A percentile compares a stretch with the other conserved stretches of the same genome.
Conservation (phyloP, 345 rosid genomes). For the Carallia brachiata region DNA sequence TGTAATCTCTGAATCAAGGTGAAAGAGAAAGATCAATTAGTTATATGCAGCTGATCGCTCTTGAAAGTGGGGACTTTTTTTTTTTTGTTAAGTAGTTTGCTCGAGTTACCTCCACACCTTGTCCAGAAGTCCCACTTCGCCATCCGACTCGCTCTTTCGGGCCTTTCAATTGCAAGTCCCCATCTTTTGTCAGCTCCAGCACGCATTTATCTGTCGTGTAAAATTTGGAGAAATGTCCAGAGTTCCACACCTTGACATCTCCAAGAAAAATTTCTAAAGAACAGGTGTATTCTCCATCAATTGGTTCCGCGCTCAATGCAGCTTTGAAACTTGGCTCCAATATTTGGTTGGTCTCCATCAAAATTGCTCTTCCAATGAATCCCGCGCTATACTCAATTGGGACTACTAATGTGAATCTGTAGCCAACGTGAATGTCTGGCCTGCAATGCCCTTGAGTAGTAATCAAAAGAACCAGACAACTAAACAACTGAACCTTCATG, state of each 20-base stretch:
- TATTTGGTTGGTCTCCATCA: slow-evolving; percentile 42
- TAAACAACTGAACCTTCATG: slow-evolving; percentile 36
- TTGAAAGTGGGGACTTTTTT: background rate
- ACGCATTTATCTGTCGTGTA: slow-evolving; percentile 51
- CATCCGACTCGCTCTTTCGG: slow-evolving; percentile 54
- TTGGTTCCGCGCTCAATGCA: slow-evolving; percentile 67
- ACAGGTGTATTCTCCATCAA: slow-evolving; percentile 51
- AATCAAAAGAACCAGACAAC: slow-evolving; percentile 25
- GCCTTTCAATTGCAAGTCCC: slow-evolving; percentile 72
- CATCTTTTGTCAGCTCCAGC: slow-evolving; percentile 56
- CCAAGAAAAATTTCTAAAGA: slow-evolving; percentile 71
- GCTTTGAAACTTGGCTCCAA: slow-evolving; percentile 49
- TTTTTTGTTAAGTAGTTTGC: background rate
- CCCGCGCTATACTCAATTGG: slow-evolving; percentile 48
- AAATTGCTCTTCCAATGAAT: slow-evolving; percentile 66
- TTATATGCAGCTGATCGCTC: background rate
- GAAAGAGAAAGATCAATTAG: background rate
- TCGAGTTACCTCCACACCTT: slow-evolving; percentile 74
- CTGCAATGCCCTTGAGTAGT: slow-evolving; percentile 33
- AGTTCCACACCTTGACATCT: slow-evolving; percentile 82
- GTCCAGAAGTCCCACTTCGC: slow-evolving; percentile 78
- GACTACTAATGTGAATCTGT: slow-evolving; percentile 48
- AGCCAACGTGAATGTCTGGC: slow-evolving; percentile 48
- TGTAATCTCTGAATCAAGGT: slow-evolving; percentile 61
- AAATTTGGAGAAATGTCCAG: slow-evolving; percentile 73